Percentiles rank a stretch among this genome's conserved stretches.
Evolutionary conservation across 139 green algal species (phyloP).

Genomic region (Edaphochlamys debaryana): DNA sequence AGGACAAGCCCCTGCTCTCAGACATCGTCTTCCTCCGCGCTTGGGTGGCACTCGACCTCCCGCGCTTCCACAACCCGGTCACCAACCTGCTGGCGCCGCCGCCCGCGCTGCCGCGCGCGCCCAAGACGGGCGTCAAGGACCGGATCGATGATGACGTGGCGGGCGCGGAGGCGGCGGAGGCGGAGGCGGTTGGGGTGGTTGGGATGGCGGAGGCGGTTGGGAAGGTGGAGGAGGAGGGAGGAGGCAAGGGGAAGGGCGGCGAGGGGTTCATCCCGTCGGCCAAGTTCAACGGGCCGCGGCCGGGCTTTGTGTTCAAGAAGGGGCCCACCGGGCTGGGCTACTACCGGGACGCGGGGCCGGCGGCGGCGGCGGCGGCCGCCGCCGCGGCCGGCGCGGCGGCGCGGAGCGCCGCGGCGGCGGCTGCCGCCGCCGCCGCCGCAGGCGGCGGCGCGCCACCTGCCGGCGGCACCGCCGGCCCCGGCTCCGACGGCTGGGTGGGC

Average conservation of each 20-base stretch:
- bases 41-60: slow-evolving; percentile 94
- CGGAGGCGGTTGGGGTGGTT: too few species aligned
- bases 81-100: slow-evolving; percentile 84
- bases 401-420: slow-evolving; percentile 7
- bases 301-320: slow-evolving; percentile 80
- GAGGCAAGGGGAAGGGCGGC: too few species aligned
- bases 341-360: slow-evolving; percentile 74
- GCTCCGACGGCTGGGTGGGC: slow-evolving; percentile 45
- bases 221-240: too few species aligned
- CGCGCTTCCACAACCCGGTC: slow-evolving; percentile 93
- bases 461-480: background rate
- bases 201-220: background rate
- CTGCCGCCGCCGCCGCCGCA: background rate
- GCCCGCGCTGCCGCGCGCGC: background rate
- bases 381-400: background rate
- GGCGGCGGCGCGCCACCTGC: background rate
- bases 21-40: slow-evolving; percentile 96
- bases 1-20: slow-evolving; percentile 94
- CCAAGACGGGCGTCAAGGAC: slow-evolving; percentile 19
- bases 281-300: slow-evolving; percentile 65
- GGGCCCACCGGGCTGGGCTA: slow-evolving; percentile 81
- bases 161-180: background rate
- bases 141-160: too few species aligned
- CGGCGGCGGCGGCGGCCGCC: slow-evolving; percentile 20
- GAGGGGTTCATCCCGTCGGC: slow-evolving; percentile 56